Evolutionary conservation across 306 rosid genomes (phyloP), one percentile per base, ranked within the genome.

Genomic region (Cucumis cinereus): DNA sequence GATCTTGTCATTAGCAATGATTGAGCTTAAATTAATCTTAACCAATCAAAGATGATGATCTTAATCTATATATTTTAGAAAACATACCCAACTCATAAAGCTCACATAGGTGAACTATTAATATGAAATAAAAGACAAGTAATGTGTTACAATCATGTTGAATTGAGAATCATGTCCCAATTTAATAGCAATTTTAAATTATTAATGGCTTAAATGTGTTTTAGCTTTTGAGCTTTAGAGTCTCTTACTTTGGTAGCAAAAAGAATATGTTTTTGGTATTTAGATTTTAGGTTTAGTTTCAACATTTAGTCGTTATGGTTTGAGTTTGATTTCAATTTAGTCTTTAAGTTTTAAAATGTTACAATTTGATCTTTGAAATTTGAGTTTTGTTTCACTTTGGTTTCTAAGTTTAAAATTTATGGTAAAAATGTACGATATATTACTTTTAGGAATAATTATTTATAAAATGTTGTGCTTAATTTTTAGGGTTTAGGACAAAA

Each of bases 31-130:
- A 33, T 50, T 55, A 1, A 35, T 22, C 38, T 77, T 23, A 20
- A 50, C 63, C 75, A 71, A 71, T 77, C 74, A 35, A 49, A 77
- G 55, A 69, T 45, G 74, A 68, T 69, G 74, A 68, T 69, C 56
- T 69, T 69, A 43, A 68, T 63, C 38, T 61, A 63, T 63, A 63
- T 63, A 38, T 68, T 22, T 63, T 35, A 45, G 52, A 0, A 7
- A 17, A 63, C 13, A 33, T 35, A 9, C 15, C 52, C 52, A 45
- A 45, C 52, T 30, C 69, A 61, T 33, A 30, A 33, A 61, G 35
- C 10, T 33, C 23, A 2, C 13, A 19, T 3, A 53, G 9, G 30
- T 8, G 60, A 55, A 60, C 20, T 60, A 30, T 61, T 17, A 33
- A 19, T 28, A 16, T 7, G n/a, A 28, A 60, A 60, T 60, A 60